Evolutionary conservation across 148 eudicot genomes (phyloP), one percentile per base, ranked within the genome.

Genomic region (Agrostemma githago): DNA sequence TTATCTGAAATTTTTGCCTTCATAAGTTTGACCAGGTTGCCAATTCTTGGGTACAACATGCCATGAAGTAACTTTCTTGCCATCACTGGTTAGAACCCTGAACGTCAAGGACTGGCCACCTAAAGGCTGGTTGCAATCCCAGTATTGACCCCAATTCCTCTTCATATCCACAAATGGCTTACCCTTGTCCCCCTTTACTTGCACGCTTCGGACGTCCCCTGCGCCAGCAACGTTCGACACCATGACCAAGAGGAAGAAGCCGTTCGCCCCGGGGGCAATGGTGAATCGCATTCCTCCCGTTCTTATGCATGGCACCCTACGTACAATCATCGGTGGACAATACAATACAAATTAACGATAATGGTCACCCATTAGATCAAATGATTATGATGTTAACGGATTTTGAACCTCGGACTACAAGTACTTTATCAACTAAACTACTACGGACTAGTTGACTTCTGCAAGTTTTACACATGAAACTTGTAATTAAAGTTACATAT

Each of bases 151-250:
- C 93, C 89, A 89, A 48, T 85, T 87, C 11, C 90, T 79, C 72
- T 68, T 81, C 92, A 89, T 88, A 5, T 73, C 42, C 7, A 66
- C 77, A 83, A 90, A 93, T 6, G 81, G 80, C 62, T 57, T 74
- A 1, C 80, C 80, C n/a, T 73, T 70, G 41, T 79, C 75, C 2
- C 90, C 89, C 77, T 83, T 87, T 48, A 93, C 75, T 80, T 63
- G 17, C 20, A 93, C 82, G n/a, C 63, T 21, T 8, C 72, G 58
- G 2, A 93, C 82, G 48, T 87, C 90, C 5, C 98, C 96, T 5
- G 96, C 90, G 3, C 94, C 94, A 6, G 85, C 98, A 0, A 93
- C 98, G 43, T 93, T 93, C 68, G 83, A 83, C 15, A 93, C 82
- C 72, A 83, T 41, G 40, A 93, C 85, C 68, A 84, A 14, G 14